Base-by-base conservation (phyloP, 805 yeast genomes). In the Kluyveromyces nonfermentans region DNA sequence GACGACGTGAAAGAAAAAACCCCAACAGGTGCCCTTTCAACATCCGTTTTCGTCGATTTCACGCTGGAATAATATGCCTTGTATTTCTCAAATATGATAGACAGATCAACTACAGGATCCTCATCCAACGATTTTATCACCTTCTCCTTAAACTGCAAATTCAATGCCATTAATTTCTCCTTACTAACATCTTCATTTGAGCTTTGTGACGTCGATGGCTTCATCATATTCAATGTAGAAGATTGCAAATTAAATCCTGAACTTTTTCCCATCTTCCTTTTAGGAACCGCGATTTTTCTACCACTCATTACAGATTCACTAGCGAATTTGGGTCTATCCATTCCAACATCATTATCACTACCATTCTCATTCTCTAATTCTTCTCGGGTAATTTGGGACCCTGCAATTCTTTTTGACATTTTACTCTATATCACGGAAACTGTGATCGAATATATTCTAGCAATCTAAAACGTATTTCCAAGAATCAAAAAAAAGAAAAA, bases 351-450 rank as follows among this genome's bases (percentile, higher is more conserved):
- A 5, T 68, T 75, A 15, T 68, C 72, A 33, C 69, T 67, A 32
- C 64, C 67, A 6, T 58, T 59, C 4, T 59, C 63, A 10, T 54
- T 58, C 22, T 53, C 57, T 4, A 56, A 55, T 22, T 62, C 66
- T 44, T 80, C 86, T 50, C 74, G 73, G 15, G 78, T 73, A 40
- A 85, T 67, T 61, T 86, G 95, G 17, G 69, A 62, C 41, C 70
- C 74, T 17, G 88, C 87, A 44, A 72, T 65, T 64, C 96, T 73
- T 61, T 86, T 86, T 2, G 81, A 72, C 85, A 78, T 78, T 19
- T 35, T 33, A 20, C 12, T 25, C 30, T 25, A 25, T 25, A 25
- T 25, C 7, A 10, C 12, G 30, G 30, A 10, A 25, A 10, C 12
- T 25, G 30, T 10, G 12, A 10, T 25, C 12, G 7, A 25, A 25